Percentiles rank a stretch among this genome's conserved stretches.
Conservation (phyloP, 257 asterid genomes). For the Nicotiana paniculata region DNA sequence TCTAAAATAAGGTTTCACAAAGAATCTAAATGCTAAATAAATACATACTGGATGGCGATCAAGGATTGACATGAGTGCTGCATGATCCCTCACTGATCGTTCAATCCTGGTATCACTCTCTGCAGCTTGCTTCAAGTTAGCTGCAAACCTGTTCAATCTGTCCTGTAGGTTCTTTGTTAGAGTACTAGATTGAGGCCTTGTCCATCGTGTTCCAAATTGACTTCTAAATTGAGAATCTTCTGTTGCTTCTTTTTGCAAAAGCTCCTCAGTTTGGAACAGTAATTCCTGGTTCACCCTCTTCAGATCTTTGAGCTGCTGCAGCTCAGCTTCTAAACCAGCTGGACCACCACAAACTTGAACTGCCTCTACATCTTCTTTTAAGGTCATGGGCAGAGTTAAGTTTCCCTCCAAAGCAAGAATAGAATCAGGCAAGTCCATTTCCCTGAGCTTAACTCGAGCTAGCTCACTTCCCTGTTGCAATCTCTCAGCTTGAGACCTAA, state of each 20-base stretch:
- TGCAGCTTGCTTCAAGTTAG: constrained; percentile 87
- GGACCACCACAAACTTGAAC: constrained; percentile 97
- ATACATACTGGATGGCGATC: constrained; percentile 77
- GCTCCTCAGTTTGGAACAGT: constrained; percentile 86
- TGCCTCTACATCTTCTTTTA: constrained; percentile 86
- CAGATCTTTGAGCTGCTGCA: constrained; percentile 85
- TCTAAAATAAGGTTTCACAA: not conserved
- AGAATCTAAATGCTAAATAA: constrained; percentile 13
- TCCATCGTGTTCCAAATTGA: constrained; percentile 93
- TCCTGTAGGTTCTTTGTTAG: constrained; percentile 81
- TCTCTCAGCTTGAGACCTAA: constrained; percentile 92
- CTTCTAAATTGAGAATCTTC: constrained; percentile 92
- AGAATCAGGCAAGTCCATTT: constrained; percentile 96
- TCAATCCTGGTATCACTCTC: constrained; percentile 96
- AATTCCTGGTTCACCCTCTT: constrained; percentile 91
- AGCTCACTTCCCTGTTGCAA: constrained; percentile 98
- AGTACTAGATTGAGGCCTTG: constrained; percentile 94
- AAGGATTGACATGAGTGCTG: constrained; percentile 82
- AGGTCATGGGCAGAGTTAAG: constrained; percentile 45
- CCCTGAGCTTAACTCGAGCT: constrained; percentile 91
- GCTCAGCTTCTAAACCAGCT: constrained; percentile 82
- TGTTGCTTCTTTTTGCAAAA: constrained; percentile 77
- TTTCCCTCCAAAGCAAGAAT: constrained; percentile 89
- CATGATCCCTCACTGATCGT: constrained; percentile 86
- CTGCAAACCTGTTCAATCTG: constrained; percentile 86